Evolutionary conservation across 148 eudicot species (phyloP), one percentile per base, ranked within the genome.

Genomic region (Arbutus unedo): DNA sequence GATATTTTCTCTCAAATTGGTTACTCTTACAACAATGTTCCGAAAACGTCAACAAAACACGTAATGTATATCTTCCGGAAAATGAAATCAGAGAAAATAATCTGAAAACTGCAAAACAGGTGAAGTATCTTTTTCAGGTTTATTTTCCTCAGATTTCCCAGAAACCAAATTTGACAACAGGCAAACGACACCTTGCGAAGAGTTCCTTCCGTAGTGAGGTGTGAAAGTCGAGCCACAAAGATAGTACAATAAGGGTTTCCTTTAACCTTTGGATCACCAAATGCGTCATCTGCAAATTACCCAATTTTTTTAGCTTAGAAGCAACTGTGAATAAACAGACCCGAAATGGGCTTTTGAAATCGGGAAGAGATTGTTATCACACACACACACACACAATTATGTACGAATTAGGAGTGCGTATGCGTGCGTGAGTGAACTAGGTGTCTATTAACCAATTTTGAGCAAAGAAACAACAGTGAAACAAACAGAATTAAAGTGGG

Each of bases 161-260:
- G 31, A 66, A 79, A 31, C 74, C 45, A 73, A 49, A 38, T 21
- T 16, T 8, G 76, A 83, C 18, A 19, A 47, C 49, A 13, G 21
- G 3, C 19, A 72, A 81, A 3, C 2, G 7, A 6, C 18, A 93
- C 98, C 94, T 93, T 87, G 78, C 50, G 89, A 45, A 96, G 93
- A 44, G 94, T 89, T 21, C 91, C 89, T 86, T 96, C 97, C 0
- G 93, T 90, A 51, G 99, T 91, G 83, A 88, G 82, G 80, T 83
- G 95, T 83, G 97, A 93, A 71, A 96, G 95, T 44, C 79, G 92
- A 73, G 91, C 97, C 51, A 96, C 94, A 76, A 96, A 96, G 66
- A 96, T 48, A 51, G 98, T 94, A 84, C 91, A 94, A 83, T 91
- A 93, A 64, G 99, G 97, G 86, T 93, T 94, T 19, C 95, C 98